Conservation (phyloP, 2,329 filamentous ascomycete species). For the Lasiodiplodia hormozganensis region DNA sequence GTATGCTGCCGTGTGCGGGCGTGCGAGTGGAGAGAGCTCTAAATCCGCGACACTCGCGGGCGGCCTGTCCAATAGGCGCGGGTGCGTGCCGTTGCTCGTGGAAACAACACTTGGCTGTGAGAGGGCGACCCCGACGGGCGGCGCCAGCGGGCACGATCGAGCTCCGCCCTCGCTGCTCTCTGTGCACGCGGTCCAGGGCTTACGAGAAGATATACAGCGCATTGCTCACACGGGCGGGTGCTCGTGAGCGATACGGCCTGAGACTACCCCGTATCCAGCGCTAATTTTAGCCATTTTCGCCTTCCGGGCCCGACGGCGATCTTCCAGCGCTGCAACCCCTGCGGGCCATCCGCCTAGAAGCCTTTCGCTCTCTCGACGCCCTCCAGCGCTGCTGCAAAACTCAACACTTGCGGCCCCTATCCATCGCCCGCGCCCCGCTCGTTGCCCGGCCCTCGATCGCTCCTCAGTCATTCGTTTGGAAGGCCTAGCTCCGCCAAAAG, state of each 20-base stretch:
- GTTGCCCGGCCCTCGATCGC: slow-evolving; percentile 17
- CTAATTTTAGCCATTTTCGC: slow-evolving; percentile 27
- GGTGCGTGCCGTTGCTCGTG: slow-evolving; percentile 24
- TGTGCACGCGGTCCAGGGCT: background rate
- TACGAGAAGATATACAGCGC: background rate
- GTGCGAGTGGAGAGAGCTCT: slow-evolving; percentile 9
- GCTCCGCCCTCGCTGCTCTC: background rate
- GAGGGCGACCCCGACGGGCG: background rate
- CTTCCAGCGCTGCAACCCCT: slow-evolving; percentile 24
- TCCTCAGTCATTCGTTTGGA: slow-evolving; percentile 27
- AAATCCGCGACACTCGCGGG: slow-evolving; percentile 15
- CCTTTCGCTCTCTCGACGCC: slow-evolving; percentile 11
- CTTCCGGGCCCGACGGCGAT: slow-evolving; percentile 27
- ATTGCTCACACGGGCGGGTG: background rate
- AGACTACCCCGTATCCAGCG: slow-evolving; percentile 24
- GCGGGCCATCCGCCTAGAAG: slow-evolving; percentile 19
- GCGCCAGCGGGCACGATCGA: background rate
- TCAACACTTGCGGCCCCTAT: slow-evolving; percentile 14
- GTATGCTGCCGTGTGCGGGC: background rate
- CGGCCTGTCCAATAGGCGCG: slow-evolving; percentile 11
- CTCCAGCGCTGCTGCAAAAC: background rate
- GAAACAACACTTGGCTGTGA: slow-evolving; percentile 26
- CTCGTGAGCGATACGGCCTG: slow-evolving; percentile 24
- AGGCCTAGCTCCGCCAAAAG: background rate
- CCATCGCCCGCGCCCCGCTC: slow-evolving; percentile 8